Conservation (phyloP, 2,329 filamentous ascomycete genomes). For the Phialemonium atrogriseum region DNA sequence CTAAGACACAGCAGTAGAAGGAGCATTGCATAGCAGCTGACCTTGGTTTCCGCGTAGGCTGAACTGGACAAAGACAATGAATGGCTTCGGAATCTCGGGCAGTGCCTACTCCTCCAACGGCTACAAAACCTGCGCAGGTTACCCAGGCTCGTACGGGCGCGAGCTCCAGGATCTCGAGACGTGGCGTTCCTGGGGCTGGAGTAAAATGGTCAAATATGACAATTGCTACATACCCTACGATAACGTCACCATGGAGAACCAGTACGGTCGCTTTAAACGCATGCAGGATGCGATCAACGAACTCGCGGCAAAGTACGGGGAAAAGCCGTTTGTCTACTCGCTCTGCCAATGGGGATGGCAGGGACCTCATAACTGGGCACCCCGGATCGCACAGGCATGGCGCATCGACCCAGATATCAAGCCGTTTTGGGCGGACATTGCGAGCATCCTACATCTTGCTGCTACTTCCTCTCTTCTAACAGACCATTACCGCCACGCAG, state of each 20-base stretch:
- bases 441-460: constrained; percentile 8
- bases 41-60: too few relatives aligned
- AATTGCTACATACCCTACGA: constrained; percentile 10
- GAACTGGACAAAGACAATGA: too few relatives aligned
- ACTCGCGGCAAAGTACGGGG: neutral
- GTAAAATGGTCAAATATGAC: constrained; percentile 9
- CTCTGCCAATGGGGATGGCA: constrained; percentile 10
- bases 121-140: constrained; percentile 9
- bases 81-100: too few relatives aligned
- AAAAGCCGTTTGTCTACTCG: constrained; percentile 3
- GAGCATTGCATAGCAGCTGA: too few relatives aligned
- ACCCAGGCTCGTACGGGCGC: constrained; percentile 6
- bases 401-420: constrained; percentile 7
- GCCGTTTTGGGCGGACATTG: constrained; percentile 7
- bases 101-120: too few relatives aligned
- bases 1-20: too few relatives aligned
- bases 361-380: constrained; percentile 6
- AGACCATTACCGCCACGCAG: constrained; percentile 40
- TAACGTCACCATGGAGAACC: constrained; percentile 8
- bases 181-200: constrained; percentile 6
- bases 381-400: constrained; percentile 7
- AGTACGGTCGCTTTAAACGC: constrained; percentile 6
- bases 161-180: constrained; percentile 7
- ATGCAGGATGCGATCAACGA: constrained; percentile 6
- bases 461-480: constrained; percentile 13